Conservation (phyloP, 805 yeast species). For the Komagataella populi region DNA sequence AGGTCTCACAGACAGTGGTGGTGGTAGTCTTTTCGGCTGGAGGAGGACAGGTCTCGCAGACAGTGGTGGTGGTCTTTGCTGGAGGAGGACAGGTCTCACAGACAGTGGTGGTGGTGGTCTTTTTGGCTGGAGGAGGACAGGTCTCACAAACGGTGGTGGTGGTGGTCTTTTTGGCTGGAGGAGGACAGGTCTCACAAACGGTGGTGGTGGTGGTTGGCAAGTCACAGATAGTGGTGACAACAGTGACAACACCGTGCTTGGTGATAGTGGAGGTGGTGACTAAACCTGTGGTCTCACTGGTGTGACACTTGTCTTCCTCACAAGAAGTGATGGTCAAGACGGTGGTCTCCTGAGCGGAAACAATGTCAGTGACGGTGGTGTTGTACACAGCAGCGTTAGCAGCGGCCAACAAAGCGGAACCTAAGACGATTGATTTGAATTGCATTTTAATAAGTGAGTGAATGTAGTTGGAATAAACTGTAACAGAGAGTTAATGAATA, state of each 20-base stretch:
- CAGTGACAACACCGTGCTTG: constrained; percentile 19
- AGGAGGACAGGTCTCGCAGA: neutral
- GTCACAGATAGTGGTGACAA: constrained; percentile 24
- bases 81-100: neutral
- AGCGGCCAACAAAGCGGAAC: constrained; percentile 10
- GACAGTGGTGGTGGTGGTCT: too few relatives aligned
- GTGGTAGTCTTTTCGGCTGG: too few relatives aligned
- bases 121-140: too few relatives aligned
- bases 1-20: too few relatives aligned
- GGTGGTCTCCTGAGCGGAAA: constrained; percentile 8
- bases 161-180: too few relatives aligned
- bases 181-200: neutral
- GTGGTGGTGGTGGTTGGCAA: constrained; percentile 5
- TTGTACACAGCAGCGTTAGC: constrained; percentile 7
- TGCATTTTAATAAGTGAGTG: constrained; percentile 3
- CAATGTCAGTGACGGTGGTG: constrained; percentile 7
- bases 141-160: too few relatives aligned
- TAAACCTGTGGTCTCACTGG: constrained; percentile 12
- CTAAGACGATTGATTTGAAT: constrained; percentile 3
- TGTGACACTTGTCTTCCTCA: constrained; percentile 13
- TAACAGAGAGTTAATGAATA: neutral
- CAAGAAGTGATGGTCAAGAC: constrained; percentile 18
- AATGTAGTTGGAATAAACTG: constrained; percentile 1
- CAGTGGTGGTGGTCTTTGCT: neutral
- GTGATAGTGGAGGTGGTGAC: constrained; percentile 16